Conservation (phyloP, 2,329 filamentous ascomycete species). For the Arthrobotrys iridis region DNA sequence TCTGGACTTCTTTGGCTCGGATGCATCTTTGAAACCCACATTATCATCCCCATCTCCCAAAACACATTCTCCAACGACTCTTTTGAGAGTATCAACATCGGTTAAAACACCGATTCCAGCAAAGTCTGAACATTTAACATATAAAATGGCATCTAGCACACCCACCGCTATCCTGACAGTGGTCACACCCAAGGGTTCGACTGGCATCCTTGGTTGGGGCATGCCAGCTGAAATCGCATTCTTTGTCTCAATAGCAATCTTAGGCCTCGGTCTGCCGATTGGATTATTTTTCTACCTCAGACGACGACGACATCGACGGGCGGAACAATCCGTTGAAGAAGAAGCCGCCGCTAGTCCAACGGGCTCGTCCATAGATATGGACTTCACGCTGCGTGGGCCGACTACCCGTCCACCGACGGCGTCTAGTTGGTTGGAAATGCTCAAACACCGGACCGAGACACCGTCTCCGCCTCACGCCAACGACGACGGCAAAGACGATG, state of each 20-base stretch:
- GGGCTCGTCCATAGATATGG: conserved; percentile 18
- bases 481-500: conserved; percentile 2
- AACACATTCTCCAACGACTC: neutral
- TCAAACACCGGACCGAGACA: conserved; percentile 49
- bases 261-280: conserved; percentile 33
- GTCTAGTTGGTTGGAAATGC: conserved; percentile 50
- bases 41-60: no score
- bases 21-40: conserved; percentile 23
- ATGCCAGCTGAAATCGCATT: conserved; percentile 33
- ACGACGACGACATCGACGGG: conserved; percentile 19
- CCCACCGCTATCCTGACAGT: conserved; percentile 10
- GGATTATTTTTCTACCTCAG: conserved; percentile 28
- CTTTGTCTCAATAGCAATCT: conserved; percentile 34
- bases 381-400: conserved; percentile 19
- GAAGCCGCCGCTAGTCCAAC: neutral
- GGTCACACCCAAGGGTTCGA: neutral
- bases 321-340: conserved; percentile 7
- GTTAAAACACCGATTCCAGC: conserved; percentile 42
- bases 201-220: conserved; percentile 44
- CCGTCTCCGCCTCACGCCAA: conserved; percentile 39
- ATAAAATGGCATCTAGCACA: conserved; percentile 21
- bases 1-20: conserved; percentile 36
- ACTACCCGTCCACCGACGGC: conserved; percentile 49
- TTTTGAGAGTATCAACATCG: neutral
- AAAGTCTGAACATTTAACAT: conserved; percentile 25